Evolutionary conservation across 805 yeast genomes (phyloP).

Genomic region (Saccharomycopsis selenospora): DNA sequence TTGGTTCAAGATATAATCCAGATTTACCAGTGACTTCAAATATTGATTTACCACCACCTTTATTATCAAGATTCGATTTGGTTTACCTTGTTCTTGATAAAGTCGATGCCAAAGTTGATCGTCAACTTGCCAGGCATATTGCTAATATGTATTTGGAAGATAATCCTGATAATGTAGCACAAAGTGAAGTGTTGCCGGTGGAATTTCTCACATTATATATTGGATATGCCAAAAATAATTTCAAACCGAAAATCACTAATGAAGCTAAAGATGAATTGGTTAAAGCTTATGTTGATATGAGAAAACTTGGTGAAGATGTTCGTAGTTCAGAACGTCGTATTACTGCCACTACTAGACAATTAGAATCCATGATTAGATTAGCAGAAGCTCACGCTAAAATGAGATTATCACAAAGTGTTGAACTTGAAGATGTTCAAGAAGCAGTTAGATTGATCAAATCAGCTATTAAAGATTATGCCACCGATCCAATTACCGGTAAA

Average conservation of each 20-base stretch:
- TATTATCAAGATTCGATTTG: slow-evolving; percentile 88
- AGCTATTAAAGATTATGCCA: slow-evolving; percentile 96
- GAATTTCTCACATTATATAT: slow-evolving; percentile 85
- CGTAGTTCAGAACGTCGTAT: slow-evolving; percentile 81
- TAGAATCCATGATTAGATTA: slow-evolving; percentile 91
- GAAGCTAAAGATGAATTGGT: slow-evolving; percentile 80
- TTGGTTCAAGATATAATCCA: slow-evolving; percentile 93
- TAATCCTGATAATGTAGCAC: slow-evolving; percentile 62
- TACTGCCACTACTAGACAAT: slow-evolving; percentile 96
- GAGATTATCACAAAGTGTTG: slow-evolving; percentile 70
- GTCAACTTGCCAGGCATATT: slow-evolving; percentile 82
- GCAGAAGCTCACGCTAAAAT: slow-evolving; percentile 97
- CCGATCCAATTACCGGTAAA: slow-evolving; percentile 94
- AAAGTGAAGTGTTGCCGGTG: slow-evolving; percentile 67
- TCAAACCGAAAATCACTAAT: slow-evolving; percentile 70
- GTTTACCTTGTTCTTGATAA: slow-evolving; percentile 89
- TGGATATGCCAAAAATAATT: slow-evolving; percentile 86
- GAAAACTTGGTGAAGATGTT: slow-evolving; percentile 88
- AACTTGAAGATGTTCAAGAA: slow-evolving; percentile 77
- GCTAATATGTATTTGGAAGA: slow-evolving; percentile 91
- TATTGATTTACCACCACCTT: slow-evolving; percentile 36
- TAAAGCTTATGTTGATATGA: slow-evolving; percentile 83
- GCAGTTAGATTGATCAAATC: slow-evolving; percentile 88
- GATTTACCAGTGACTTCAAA: slow-evolving; percentile 18
- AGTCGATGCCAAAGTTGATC: slow-evolving; percentile 79